Evolutionary conservation across 73 alveolate genomes (phyloP).

Genomic region (Uronychia setigera): DNA sequence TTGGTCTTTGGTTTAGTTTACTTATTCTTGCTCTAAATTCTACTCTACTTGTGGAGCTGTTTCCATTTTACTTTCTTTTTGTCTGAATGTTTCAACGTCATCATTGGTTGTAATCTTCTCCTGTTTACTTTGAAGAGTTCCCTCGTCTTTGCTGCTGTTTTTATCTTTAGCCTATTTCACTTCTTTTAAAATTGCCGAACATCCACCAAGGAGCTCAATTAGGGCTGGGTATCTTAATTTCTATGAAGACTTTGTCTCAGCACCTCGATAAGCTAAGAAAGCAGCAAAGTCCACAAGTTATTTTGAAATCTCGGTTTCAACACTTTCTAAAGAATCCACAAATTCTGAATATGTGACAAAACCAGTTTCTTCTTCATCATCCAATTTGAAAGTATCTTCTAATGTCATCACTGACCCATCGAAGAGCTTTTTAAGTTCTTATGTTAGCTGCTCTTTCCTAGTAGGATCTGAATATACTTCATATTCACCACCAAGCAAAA

Average conservation of each 20-base stretch:
- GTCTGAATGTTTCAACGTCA: slow-evolving; percentile 1
- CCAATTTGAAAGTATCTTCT: slow-evolving; percentile 32
- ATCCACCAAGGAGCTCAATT: slow-evolving; percentile 38
- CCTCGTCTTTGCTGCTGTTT: neutral
- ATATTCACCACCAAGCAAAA: neutral
- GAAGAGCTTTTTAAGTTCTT: slow-evolving; percentile 5
- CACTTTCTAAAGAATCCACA: slow-evolving; percentile 17
- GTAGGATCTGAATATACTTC: neutral
- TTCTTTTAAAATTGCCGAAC: neutral
- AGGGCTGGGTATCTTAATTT: slow-evolving; percentile 23
- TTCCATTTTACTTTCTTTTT: neutral
- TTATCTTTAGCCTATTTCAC: neutral
- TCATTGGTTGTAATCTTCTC: neutral
- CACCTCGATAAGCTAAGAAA: slow-evolving; percentile 20
- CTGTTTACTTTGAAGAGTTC: too few relatives aligned
- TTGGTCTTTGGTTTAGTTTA: neutral
- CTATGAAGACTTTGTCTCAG: slow-evolving; percentile 8
- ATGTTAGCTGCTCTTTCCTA: neutral
- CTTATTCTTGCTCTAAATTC: neutral
- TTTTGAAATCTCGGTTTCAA: slow-evolving; percentile 10
- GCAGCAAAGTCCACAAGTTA: slow-evolving; percentile 18
- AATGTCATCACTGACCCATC: slow-evolving; percentile 17
- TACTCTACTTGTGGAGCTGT: neutral
- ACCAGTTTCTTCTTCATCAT: slow-evolving; percentile 44
- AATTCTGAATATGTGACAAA: slow-evolving; percentile 21